A percentile compares a stretch with the other conserved stretches of the same genome.
These are phyloP conservation scores for Turnera subulata DNA, from an alignment of 345 rosid species.

Conservation along the genomic window DNA sequence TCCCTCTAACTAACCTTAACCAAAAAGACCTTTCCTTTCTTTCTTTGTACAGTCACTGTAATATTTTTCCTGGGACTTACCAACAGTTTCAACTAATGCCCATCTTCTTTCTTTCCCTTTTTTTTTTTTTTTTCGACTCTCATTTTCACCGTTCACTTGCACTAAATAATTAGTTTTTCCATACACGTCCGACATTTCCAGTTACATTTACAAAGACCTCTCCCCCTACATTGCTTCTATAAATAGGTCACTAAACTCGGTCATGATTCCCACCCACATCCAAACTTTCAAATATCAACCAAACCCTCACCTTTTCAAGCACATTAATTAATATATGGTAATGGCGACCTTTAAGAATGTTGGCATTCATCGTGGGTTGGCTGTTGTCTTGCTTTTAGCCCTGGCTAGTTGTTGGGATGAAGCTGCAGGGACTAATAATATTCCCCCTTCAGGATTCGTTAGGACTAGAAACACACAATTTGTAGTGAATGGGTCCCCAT, in stretches of 20 bases:
- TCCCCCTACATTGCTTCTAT: neutral
- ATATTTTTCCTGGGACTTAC: too few relatives aligned
- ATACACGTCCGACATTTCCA: too few relatives aligned
- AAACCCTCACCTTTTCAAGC: neutral
- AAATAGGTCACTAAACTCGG: neutral
- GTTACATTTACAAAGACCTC: too few relatives aligned
- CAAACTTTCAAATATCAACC: neutral
- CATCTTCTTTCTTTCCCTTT: neutral
- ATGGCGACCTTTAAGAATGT: slow-evolving; percentile 13
- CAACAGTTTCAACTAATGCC: too few relatives aligned
- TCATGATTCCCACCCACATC: neutral
- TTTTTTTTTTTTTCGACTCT: neutral
- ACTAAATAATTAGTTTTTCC: too few relatives aligned
- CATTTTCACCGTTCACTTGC: too few relatives aligned
- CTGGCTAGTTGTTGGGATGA: slow-evolving; percentile 9
- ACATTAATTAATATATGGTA: too few relatives aligned
- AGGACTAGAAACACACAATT: slow-evolving; percentile 29
- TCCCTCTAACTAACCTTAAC: too few relatives aligned
- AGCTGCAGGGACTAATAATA: too few relatives aligned
- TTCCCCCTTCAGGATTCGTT: slow-evolving; percentile 18
- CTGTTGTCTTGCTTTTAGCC: slow-evolving; percentile 5
- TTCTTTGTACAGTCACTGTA: too few relatives aligned
- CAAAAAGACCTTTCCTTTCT: too few relatives aligned
- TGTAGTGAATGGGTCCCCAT: slow-evolving; percentile 28
- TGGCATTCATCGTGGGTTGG: neutral